Evolutionary conservation across 306 rosid genomes (phyloP).

Genomic region (Sicyos baderoa): DNA sequence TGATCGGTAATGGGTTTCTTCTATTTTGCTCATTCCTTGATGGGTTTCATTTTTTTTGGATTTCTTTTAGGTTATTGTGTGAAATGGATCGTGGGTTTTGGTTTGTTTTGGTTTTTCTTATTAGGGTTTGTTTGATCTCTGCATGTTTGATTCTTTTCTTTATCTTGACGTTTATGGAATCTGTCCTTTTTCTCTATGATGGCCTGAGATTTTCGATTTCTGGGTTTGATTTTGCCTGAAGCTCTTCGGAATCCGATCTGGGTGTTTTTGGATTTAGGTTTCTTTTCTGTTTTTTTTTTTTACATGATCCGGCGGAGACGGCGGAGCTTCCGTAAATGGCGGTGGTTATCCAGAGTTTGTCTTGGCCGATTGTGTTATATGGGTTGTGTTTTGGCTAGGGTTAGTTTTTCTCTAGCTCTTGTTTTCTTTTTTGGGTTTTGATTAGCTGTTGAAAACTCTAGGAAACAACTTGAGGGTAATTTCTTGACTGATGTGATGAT

Average conservation of each 20-base stretch:
- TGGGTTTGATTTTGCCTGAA: no score
- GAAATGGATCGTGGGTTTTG: not conserved
- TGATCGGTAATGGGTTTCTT: slow-evolving; percentile 19
- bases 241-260: not conserved
- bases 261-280: not conserved
- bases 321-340: not conserved
- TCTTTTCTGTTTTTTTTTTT: not conserved
- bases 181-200: not conserved
- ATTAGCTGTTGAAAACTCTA: not conserved
- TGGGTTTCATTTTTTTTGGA: not conserved
- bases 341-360: not conserved
- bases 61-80: no score
- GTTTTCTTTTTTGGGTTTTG: not conserved
- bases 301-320: slow-evolving; percentile 6
- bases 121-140: slow-evolving; percentile 10
- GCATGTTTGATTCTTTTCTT: not conserved
- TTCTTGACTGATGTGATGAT: not conserved
- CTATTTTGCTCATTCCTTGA: not conserved
- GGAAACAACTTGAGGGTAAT: not conserved
- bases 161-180: not conserved
- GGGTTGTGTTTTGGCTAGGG: slow-evolving; percentile 1
- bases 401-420: not conserved
- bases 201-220: no score
- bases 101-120: not conserved
- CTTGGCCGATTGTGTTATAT: not conserved